Conservation (phyloP, 495 filamentous ascomycete genomes). For the Penicillium argentinense region DNA sequence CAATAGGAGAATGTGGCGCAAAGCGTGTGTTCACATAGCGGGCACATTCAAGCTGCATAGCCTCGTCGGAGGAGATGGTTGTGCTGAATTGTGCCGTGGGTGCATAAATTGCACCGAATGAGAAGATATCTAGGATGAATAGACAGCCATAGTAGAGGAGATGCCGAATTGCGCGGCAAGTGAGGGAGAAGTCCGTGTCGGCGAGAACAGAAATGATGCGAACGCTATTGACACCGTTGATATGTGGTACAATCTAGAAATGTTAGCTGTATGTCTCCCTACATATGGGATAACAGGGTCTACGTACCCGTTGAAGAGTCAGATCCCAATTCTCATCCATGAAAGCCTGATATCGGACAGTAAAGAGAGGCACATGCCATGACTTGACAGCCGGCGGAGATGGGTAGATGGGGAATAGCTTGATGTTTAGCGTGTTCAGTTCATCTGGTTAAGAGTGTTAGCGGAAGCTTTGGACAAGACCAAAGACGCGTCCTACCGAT, state of each 20-base stretch:
- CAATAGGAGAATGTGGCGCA: constrained; percentile 33
- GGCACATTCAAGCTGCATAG: constrained; percentile 80
- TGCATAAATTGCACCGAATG: constrained; percentile 87
- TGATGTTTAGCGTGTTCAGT: constrained; percentile 93
- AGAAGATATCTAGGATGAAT: constrained; percentile 87
- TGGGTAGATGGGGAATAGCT: constrained; percentile 82
- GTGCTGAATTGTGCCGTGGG: constrained; percentile 72
- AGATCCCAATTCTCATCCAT: constrained; percentile 90
- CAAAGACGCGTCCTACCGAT: constrained; percentile 57
- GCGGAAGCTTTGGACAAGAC: constrained; percentile 8
- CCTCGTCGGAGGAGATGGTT: constrained; percentile 66
- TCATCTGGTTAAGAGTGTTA: constrained; percentile 58
- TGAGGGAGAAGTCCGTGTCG: constrained; percentile 80
- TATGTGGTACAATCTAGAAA: constrained; percentile 66
- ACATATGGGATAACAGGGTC: too few species aligned
- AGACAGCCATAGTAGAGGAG: constrained; percentile 88
- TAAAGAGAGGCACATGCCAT: constrained; percentile 89
- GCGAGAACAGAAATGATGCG: constrained; percentile 78
- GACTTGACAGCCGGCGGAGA: constrained; percentile 74
- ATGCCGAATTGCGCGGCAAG: constrained; percentile 80
- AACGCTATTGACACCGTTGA: constrained; percentile 88
- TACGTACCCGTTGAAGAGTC: constrained; percentile 68
- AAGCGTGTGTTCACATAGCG: constrained; percentile 67
- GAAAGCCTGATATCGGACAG: constrained; percentile 70
- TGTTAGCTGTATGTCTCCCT: too few species aligned